Conservation (phyloP, 768 basidiomycete species). For the Amanita thiersii region DNA sequence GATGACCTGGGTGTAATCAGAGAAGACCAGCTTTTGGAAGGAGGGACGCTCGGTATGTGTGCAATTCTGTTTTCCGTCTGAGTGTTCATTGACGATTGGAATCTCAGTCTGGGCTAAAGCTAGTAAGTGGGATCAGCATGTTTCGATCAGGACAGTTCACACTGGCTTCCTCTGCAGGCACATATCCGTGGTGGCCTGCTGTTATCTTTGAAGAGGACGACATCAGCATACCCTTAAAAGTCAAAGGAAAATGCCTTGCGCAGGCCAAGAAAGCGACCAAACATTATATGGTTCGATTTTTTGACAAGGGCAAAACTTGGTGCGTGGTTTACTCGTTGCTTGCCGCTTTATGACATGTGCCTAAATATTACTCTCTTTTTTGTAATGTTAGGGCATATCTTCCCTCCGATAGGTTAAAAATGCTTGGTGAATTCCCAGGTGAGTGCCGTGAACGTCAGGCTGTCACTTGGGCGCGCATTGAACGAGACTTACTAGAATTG, state of each 20-base stretch:
- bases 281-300: slow-evolving; percentile 72
- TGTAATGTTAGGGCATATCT: slow-evolving; percentile 52
- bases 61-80: neutral
- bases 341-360: neutral
- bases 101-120: slow-evolving; percentile 78
- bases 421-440: slow-evolving; percentile 69
- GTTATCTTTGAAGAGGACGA: slow-evolving; percentile 63
- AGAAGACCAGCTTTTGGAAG: slow-evolving; percentile 2
- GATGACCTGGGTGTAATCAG: slow-evolving; percentile 10
- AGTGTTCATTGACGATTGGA: slow-evolving; percentile 4
- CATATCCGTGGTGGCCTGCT: slow-evolving; percentile 87
- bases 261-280: slow-evolving; percentile 28
- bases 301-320: slow-evolving; percentile 62
- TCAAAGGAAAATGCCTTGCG: slow-evolving; percentile 20
- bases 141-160: slow-evolving; percentile 1
- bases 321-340: slow-evolving; percentile 17
- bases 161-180: slow-evolving; percentile 29
- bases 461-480: neutral
- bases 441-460: slow-evolving; percentile 13
- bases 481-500: slow-evolving; percentile 33
- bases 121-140: slow-evolving; percentile 28
- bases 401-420: slow-evolving; percentile 40
- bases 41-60: slow-evolving; percentile 60
- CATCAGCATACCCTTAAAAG: slow-evolving; percentile 40
- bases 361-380: slow-evolving; percentile 4